These are phyloP conservation scores for Lasiosphaeria hispida DNA, from an alignment of 495 filamentous ascomycete species.

Conservation along the genomic window DNA sequence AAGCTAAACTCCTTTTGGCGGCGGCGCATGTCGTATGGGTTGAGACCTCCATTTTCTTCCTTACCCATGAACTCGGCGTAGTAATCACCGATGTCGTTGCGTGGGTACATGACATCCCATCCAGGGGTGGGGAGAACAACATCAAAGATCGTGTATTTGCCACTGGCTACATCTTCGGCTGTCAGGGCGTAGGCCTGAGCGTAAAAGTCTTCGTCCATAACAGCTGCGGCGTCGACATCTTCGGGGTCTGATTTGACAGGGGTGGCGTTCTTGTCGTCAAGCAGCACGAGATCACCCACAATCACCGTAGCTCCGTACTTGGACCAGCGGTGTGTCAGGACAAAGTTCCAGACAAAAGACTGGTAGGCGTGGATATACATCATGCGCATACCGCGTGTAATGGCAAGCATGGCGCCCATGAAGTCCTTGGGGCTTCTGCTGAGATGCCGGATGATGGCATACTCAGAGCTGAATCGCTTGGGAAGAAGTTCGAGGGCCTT, in stretches of 20 bases:
- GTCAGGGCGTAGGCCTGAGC: conserved; percentile 73
- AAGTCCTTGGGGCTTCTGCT: conserved; percentile 55
- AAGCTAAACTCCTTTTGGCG: conserved; percentile 81
- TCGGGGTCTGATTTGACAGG: conserved; percentile 41
- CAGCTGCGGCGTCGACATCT: conserved; percentile 48
- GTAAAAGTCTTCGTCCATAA: conserved; percentile 57
- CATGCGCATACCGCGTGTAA: conserved; percentile 73
- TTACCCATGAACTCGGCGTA: conserved; percentile 82
- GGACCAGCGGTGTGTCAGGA: conserved; percentile 73
- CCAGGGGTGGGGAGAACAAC: conserved; percentile 93
- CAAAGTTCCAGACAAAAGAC: conserved; percentile 87
- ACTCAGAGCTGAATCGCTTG: conserved; percentile 76
- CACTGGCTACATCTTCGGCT: conserved; percentile 72
- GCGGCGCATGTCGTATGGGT: conserved; percentile 85
- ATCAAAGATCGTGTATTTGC: conserved; percentile 80
- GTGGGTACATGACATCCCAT: conserved; percentile 82
- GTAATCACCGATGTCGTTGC: conserved; percentile 74
- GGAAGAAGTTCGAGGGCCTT: conserved; percentile 69
- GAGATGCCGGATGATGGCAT: conserved; percentile 72
- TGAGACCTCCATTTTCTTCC: conserved; percentile 68
- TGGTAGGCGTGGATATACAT: conserved; percentile 99
- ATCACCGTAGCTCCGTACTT: conserved; percentile 67
- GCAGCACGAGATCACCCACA: conserved; percentile 81
- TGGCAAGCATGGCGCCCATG: conserved; percentile 71
- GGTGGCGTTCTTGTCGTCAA: conserved; percentile 30